Base-by-base conservation (phyloP, 1,284 basidiomycete species). In the Cryptococcus sp. region DNA sequence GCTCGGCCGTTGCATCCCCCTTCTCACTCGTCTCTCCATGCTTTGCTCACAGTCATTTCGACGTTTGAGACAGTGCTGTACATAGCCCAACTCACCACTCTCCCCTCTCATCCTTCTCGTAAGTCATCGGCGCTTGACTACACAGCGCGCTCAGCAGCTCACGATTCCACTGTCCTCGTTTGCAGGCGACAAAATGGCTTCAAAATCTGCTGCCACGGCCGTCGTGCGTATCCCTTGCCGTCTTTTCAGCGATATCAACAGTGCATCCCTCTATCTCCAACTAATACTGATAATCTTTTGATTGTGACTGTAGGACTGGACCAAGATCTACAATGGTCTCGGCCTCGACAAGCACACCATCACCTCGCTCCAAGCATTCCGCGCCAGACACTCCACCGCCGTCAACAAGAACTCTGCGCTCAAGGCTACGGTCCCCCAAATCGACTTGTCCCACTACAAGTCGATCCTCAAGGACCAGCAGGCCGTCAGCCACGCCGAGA, bases 271-370 rank as follows among this genome's bases (percentile, higher is more conserved):
- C 50, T 48, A 19, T 40, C 61, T 57, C 55, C 30, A 46, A 35
- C 30, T 35, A 8, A 35, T 10, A 10, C 30, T 35, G 30, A 35
- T 10, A 13, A 35, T 35, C 4, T 35, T 2, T 13, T 35, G 7
- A 2, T 4, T 35, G 30, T 6, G 43, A 8, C 42, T 35, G 52
- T 72, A 94, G 91, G 93, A 96, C 82, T 96, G 93, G 82, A 82
- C 90, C 78, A 90, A 91, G 78, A 87, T 97, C 77, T 93, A 94
- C 81, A 83, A 87, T 62, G 87, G 89, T 67, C 86, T 96, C 54
- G 92, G 93, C 70, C 86, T 97, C 70, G 91, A 90, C 78, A 94
- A 93, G 84, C 91, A 95, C 82, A 94, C 93, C 70, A 83, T 95
- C 71, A 82, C 89, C 58, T 82, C 91, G 63, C 86, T 99, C 60